Percentiles rank a stretch among this genome's conserved stretches.
Evolutionary conservation across 768 basidiomycete species (phyloP).

Genomic region (Leccinum longicurvipes): DNA sequence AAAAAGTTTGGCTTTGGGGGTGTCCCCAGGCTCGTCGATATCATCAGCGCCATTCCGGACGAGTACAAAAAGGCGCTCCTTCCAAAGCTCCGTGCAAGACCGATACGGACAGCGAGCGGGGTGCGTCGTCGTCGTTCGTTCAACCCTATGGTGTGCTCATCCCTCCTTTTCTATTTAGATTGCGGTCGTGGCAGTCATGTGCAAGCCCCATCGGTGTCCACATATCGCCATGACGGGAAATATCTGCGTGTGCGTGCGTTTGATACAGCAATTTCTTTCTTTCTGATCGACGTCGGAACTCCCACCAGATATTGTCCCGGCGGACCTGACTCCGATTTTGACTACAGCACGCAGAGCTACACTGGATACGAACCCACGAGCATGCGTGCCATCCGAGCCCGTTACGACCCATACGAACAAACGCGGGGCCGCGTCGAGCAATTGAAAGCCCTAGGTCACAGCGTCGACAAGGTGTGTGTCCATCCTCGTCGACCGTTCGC

Average conservation of each 20-base stretch:
- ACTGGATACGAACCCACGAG: slow-evolving; percentile 97
- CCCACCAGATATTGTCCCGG: slow-evolving; percentile 89
- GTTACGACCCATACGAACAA: slow-evolving; percentile 97
- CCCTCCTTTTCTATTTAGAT: slow-evolving; percentile 50
- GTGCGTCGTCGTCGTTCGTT: slow-evolving; percentile 52
- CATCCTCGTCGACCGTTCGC: background rate
- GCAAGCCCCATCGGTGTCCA: slow-evolving; percentile 98
- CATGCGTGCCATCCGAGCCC: slow-evolving; percentile 97
- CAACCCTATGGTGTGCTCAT: background rate
- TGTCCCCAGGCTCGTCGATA: slow-evolving; percentile 92
- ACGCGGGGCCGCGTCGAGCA: slow-evolving; percentile 95
- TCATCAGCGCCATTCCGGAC: slow-evolving; percentile 97
- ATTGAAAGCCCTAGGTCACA: slow-evolving; percentile 92
- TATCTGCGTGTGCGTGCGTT: slow-evolving; percentile 82
- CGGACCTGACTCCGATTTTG: slow-evolving; percentile 98
- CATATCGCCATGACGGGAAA: slow-evolving; percentile 99
- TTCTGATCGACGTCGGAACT: slow-evolving; percentile 2
- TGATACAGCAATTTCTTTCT: background rate
- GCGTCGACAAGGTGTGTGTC: slow-evolving; percentile 81
- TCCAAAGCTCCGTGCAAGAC: slow-evolving; percentile 87
- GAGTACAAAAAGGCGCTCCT: slow-evolving; percentile 91
- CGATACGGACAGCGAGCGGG: slow-evolving; percentile 94
- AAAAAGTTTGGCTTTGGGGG: slow-evolving; percentile 87
- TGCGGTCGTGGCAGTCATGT: slow-evolving; percentile 99
- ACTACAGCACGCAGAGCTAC: slow-evolving; percentile 97